These are phyloP conservation scores for Solanum paucissectum DNA, from an alignment of 257 asterid genomes.

Conservation along the genomic window DNA sequence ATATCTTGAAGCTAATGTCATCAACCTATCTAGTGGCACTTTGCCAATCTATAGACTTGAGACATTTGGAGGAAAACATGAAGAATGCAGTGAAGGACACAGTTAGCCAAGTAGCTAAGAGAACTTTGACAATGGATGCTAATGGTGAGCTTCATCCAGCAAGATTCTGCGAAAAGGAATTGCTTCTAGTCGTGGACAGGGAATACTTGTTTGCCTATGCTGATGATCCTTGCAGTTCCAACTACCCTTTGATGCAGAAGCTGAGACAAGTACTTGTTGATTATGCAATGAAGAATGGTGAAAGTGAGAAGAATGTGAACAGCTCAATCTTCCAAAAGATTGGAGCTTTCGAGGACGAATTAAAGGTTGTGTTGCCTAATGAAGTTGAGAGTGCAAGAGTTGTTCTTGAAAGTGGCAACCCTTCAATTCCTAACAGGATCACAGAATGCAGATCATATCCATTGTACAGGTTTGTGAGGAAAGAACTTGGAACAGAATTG, in stretches of 20 bases:
- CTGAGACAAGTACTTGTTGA: conserved; percentile 35
- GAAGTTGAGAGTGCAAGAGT: conserved; percentile 42
- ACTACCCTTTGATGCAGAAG: conserved; percentile 36
- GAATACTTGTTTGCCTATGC: conserved; percentile 29
- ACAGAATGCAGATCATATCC: conserved; percentile 73
- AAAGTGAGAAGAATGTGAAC: conserved; percentile 22
- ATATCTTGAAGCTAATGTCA: conserved; percentile 37
- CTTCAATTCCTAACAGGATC: conserved; percentile 42
- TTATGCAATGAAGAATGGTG: conserved; percentile 32
- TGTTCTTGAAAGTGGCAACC: conserved; percentile 51
- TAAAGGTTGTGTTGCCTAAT: conserved; percentile 22
- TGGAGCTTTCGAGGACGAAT: conserved; percentile 29
- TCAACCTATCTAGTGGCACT: conserved; percentile 30
- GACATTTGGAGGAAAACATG: conserved; percentile 38
- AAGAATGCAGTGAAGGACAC: conserved; percentile 30
- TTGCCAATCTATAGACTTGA: conserved; percentile 35
- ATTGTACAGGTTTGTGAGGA: conserved; percentile 59
- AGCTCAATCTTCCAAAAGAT: conserved; percentile 39
- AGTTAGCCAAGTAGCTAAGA: conserved; percentile 34
- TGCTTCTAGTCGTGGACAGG: conserved; percentile 31
- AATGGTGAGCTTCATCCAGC: conserved; percentile 39
- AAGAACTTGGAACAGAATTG: conserved; percentile 35
- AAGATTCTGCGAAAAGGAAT: conserved; percentile 31
- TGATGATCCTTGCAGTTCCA: conserved; percentile 33
- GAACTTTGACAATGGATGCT: conserved; percentile 21